phyloP scores from a whole-genome alignment of 108 stramenopile genomes.

The Stephanodiscus triporus region DNA sequence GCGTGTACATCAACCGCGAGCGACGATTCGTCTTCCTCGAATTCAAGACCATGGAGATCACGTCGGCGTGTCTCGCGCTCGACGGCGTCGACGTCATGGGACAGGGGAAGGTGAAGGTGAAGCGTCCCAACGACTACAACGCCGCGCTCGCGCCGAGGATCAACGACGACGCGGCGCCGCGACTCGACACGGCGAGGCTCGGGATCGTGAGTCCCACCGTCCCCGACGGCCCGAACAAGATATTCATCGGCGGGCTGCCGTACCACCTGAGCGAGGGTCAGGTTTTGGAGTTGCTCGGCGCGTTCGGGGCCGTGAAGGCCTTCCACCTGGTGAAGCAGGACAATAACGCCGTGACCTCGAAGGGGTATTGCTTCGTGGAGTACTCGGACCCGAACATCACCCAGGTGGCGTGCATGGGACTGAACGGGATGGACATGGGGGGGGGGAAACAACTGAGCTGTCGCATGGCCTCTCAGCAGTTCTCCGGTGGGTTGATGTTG shows the following conservation, averaged over 20 bases:
- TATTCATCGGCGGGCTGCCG: slow-evolving; percentile 98
- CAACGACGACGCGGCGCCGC: slow-evolving; percentile 58
- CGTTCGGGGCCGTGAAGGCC: slow-evolving; percentile 91
- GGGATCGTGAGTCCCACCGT: slow-evolving; percentile 90
- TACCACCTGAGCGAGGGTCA: slow-evolving; percentile 93
- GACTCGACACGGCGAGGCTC: slow-evolving; percentile 73
- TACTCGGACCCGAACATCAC: slow-evolving; percentile 86
- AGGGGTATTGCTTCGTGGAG: slow-evolving; percentile 98
- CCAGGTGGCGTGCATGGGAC: slow-evolving; percentile 85
- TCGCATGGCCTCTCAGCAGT: slow-evolving; percentile 64
- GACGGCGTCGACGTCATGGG: slow-evolving; percentile 90
- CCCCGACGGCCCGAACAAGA: slow-evolving; percentile 97
- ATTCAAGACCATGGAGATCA: slow-evolving; percentile 93
- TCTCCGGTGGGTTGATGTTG: background rate
- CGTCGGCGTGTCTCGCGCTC: slow-evolving; percentile 89
- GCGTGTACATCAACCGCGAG: slow-evolving; percentile 93
- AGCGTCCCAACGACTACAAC: slow-evolving; percentile 97
- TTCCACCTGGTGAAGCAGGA: slow-evolving; percentile 96
- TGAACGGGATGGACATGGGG: slow-evolving; percentile 96
- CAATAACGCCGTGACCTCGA: slow-evolving; percentile 69
- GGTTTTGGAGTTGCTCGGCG: slow-evolving; percentile 90
- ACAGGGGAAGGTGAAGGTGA: slow-evolving; percentile 88
- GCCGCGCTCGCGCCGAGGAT: slow-evolving; percentile 78
- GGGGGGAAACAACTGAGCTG: slow-evolving; percentile 94
- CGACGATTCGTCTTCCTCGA: slow-evolving; percentile 96